phyloP scores from a whole-genome alignment of 1,139 yeast genomes.

The Yamadazyma blattariae region DNA sequence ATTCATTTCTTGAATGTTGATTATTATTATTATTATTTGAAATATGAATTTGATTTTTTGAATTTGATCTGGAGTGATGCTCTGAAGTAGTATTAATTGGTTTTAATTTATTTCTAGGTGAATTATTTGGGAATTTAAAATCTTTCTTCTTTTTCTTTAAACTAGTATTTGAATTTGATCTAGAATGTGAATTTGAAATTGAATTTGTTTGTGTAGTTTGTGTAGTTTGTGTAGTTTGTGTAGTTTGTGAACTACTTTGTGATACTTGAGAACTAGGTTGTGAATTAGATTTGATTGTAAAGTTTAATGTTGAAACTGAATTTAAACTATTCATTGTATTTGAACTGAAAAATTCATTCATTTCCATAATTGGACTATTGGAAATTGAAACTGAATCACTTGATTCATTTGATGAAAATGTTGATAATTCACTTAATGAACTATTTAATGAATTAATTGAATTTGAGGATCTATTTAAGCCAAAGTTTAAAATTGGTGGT shows the following conservation, averaged over 20 bases:
- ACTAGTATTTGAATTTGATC: conserved; percentile 5
- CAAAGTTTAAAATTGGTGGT: conserved; percentile 34
- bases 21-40: conserved; percentile 3
- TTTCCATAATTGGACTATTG: conserved; percentile 16
- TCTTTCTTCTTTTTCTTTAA: conserved; percentile 7
- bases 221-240: conserved; percentile 9
- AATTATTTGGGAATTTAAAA: conserved; percentile 11
- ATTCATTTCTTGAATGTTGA: conserved; percentile 3
- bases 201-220: not conserved
- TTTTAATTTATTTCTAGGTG: conserved; percentile 6
- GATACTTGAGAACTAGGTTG: not conserved
- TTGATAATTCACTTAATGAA: conserved; percentile 15
- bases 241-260: not conserved
- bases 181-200: not conserved
- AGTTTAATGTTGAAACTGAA: conserved; percentile 4
- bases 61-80: conserved; percentile 1
- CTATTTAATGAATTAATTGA: conserved; percentile 19
- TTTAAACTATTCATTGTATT: not conserved
- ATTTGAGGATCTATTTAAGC: conserved; percentile 19
- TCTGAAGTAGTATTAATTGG: conserved; percentile 2
- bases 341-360: conserved; percentile 14
- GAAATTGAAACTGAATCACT: conserved; percentile 15
- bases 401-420: conserved; percentile 18
- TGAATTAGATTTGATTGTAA: conserved; percentile 1
- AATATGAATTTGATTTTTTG: not conserved